Percentiles rank a stretch among this genome's conserved stretches.
Evolutionary conservation across 805 yeast genomes (phyloP).

Genomic region (Lachancea sp.): DNA sequence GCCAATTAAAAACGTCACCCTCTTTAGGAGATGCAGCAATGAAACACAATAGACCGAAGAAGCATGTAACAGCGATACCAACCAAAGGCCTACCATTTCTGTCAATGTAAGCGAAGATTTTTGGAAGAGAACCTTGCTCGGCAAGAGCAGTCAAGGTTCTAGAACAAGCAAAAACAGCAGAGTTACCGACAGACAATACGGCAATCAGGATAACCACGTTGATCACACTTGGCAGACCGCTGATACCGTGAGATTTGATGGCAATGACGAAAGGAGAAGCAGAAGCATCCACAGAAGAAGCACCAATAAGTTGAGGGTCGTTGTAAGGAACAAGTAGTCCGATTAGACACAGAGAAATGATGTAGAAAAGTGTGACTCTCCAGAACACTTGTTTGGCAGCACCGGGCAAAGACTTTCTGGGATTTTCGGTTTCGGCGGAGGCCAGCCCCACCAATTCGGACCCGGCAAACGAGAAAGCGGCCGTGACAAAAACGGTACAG

Average conservation of each 20-base stretch:
- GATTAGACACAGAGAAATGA: slow-evolving; percentile 39
- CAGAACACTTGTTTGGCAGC: slow-evolving; percentile 53
- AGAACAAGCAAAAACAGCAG: slow-evolving; percentile 64
- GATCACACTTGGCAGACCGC: slow-evolving; percentile 57
- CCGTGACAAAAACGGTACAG: slow-evolving; percentile 48
- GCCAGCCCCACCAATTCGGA: slow-evolving; percentile 48
- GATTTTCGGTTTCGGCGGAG: slow-evolving; percentile 43
- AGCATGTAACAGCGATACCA: slow-evolving; percentile 45
- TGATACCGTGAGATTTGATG: slow-evolving; percentile 54
- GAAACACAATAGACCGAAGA: slow-evolving; percentile 54
- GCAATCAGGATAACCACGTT: slow-evolving; percentile 65
- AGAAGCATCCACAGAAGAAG: slow-evolving; percentile 48
- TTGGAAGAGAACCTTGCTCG: slow-evolving; percentile 58
- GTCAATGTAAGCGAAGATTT: slow-evolving; percentile 53
- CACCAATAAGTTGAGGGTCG: slow-evolving; percentile 39
- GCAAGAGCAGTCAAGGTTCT: slow-evolving; percentile 60
- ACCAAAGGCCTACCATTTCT: slow-evolving; percentile 61
- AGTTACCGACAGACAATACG: slow-evolving; percentile 64
- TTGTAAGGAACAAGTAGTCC: slow-evolving; percentile 51
- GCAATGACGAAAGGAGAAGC: slow-evolving; percentile 81
- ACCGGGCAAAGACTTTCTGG: slow-evolving; percentile 42
- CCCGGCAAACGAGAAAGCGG: slow-evolving; percentile 51
- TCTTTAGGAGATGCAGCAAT: slow-evolving; percentile 48
- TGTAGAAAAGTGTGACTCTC: slow-evolving; percentile 45
- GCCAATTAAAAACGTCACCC: slow-evolving; percentile 56